Evolutionary conservation across 768 basidiomycete genomes (phyloP).

Genomic region (Naganishia vishniacii): DNA sequence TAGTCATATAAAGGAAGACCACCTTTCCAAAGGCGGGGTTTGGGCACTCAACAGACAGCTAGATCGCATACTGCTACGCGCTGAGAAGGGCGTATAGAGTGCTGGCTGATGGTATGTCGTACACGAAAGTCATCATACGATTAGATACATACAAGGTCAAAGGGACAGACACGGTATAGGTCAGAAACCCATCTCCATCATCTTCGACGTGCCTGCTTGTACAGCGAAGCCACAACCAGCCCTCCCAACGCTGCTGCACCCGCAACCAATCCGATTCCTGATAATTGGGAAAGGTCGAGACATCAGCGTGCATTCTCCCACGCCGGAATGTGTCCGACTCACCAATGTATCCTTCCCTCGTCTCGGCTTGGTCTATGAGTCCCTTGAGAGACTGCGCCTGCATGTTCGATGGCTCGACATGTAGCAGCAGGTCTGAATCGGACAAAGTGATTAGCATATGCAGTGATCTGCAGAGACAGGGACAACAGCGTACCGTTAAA

Average conservation of each 20-base stretch:
- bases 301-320: not conserved
- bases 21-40: too few species aligned
- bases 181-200: not conserved
- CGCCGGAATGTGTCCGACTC: conserved; percentile 19
- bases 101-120: too few species aligned
- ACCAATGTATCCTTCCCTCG: conserved; percentile 86
- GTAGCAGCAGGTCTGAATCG: conserved; percentile 66
- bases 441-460: conserved; percentile 50
- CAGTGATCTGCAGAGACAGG: conserved; percentile 50
- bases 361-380: conserved; percentile 80
- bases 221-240: conserved; percentile 45
- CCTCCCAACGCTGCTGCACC: conserved; percentile 76
- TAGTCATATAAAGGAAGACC: too few species aligned
- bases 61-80: too few species aligned
- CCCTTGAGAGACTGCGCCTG: conserved; percentile 79
- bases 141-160: not conserved
- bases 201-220: conserved; percentile 27
- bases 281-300: not conserved
- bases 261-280: conserved; percentile 88
- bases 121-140: too few species aligned
- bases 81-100: too few species aligned
- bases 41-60: too few species aligned
- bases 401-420: conserved; percentile 87
- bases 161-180: too few species aligned
- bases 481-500: conserved; percentile 74